Percentiles rank a stretch among this genome's conserved stretches.
Conservation (phyloP, 2,329 filamentous ascomycete genomes). For the Penicillium sp. region DNA sequence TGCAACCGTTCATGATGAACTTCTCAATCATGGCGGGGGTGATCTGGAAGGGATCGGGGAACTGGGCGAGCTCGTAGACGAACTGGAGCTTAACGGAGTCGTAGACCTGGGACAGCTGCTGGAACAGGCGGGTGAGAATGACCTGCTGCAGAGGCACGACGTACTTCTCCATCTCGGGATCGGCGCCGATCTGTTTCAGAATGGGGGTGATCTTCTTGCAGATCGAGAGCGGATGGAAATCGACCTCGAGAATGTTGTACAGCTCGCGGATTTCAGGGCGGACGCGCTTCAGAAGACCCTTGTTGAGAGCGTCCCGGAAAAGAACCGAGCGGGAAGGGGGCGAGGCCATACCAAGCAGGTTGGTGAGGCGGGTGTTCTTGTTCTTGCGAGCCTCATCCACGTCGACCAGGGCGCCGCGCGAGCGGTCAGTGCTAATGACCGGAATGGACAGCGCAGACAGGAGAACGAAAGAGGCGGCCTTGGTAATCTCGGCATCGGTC, state of each 20-base stretch:
- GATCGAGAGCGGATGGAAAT: conserved; percentile 97
- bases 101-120: conserved; percentile 98
- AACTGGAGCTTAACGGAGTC: conserved; percentile 94
- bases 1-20: conserved; percentile 99
- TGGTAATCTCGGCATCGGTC: conserved; percentile 83
- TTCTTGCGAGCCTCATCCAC: conserved; percentile 97
- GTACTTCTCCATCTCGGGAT: conserved; percentile 96
- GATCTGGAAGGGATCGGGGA: conserved; percentile 95
- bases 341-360: conserved; percentile 87
- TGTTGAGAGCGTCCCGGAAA: conserved; percentile 94
- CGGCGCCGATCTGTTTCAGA: conserved; percentile 83
- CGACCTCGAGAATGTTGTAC: conserved; percentile 97
- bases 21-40: conserved; percentile 90
- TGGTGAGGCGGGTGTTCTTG: conserved; percentile 96
- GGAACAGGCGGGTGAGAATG: conserved; percentile 95
- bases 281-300: conserved; percentile 87
- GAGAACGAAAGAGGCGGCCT: conserved; percentile 91
- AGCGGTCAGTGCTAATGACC: conserved; percentile 96
- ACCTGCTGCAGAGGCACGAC: conserved; percentile 94
- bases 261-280: conserved; percentile 92
- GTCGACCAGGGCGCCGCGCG: conserved; percentile 90
- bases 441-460: conserved; percentile 95
- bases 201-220: conserved; percentile 99
- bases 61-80: conserved; percentile 87
- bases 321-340: conserved; percentile 83